A percentile compares a stretch with the other conserved stretches of the same genome.
Evolutionary conservation across 331 rosid genomes (phyloP).

Genomic region (Malus hybrid): DNA sequence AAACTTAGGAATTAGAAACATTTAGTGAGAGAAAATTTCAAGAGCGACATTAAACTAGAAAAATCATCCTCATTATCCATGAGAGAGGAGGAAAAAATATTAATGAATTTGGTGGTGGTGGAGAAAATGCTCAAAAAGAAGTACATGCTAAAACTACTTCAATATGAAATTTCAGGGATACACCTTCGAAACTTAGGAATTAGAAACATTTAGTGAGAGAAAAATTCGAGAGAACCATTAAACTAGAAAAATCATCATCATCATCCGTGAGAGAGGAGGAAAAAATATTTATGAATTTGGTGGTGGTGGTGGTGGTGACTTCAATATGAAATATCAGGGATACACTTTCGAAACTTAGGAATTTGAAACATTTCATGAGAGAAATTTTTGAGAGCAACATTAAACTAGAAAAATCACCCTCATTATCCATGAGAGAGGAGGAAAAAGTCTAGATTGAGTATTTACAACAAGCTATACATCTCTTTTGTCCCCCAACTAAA

Average conservation of each 20-base stretch:
- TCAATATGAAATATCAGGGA: not conserved
- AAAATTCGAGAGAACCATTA: not conserved
- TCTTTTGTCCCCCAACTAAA: no score
- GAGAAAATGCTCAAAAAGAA: not conserved
- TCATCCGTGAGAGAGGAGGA: not conserved
- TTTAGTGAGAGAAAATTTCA: not conserved
- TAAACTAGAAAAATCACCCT: not conserved
- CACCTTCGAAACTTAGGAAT: not conserved
- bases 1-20: not conserved
- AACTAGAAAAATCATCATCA: not conserved
- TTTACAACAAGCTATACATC: no score
- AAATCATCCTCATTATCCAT: not conserved
- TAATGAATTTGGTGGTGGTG: not conserved
- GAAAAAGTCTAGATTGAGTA: no score
- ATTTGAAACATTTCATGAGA: no score
- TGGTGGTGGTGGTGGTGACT: not conserved
- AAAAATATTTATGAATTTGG: not conserved
- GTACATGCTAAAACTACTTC: not conserved
- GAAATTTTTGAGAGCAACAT: not conserved
- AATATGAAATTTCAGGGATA: not conserved
- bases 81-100: not conserved
- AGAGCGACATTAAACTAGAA: not conserved
- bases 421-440: not conserved
- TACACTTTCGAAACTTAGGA: not conserved
- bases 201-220: no score